Base-by-base conservation (phyloP, 2,329 filamentous ascomycete species). In the Penicillium expansum region DNA sequence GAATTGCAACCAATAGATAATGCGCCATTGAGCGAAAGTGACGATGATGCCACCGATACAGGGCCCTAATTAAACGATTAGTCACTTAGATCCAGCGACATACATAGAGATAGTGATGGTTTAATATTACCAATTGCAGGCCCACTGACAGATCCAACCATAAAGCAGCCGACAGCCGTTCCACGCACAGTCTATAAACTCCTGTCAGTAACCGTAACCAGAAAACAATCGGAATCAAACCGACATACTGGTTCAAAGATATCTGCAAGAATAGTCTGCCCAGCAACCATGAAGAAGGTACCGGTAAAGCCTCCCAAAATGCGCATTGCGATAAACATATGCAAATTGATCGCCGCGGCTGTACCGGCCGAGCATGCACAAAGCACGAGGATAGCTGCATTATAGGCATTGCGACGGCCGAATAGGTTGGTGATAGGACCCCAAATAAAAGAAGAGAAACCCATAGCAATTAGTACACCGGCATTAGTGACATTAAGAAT, bases 11-110 rank as follows among this genome's bases (percentile, higher is more conserved):
- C 88, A 92, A 76, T 91, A 92, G 56, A 92, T 91, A 53, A 84
- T 83, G 20, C 88, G 83, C 90, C 90, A 93, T 3, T 80, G 82
- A 4, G 81, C 79, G 70, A 86, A 92, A 0, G 89, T 92, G 35
- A 92, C 88, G 52, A 93, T 90, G 51, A 92, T 85, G 33, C 89
- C 90, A 29, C 89, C 89, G 10, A 92, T 77, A 65, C 91, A 89
- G 10, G 75, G 74, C 8, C 70, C 71, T 73, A 43, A 14, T 16
- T 9, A 18, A 11, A 16, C n/a, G 18, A 39, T 66, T 18, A 65
- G 44, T 14, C 29, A 41, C 29, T 7, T 20, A 11, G 14, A 27
- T 32, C 8, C 13, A 16, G 33, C 0, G 13, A 33, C 16, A 33
- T 0, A 3, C 4, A 16, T 22, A 20, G 14, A 4, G 4, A 11